Conservation (phyloP, 2,329 filamentous ascomycete species). For the Cercospora citrullina region DNA sequence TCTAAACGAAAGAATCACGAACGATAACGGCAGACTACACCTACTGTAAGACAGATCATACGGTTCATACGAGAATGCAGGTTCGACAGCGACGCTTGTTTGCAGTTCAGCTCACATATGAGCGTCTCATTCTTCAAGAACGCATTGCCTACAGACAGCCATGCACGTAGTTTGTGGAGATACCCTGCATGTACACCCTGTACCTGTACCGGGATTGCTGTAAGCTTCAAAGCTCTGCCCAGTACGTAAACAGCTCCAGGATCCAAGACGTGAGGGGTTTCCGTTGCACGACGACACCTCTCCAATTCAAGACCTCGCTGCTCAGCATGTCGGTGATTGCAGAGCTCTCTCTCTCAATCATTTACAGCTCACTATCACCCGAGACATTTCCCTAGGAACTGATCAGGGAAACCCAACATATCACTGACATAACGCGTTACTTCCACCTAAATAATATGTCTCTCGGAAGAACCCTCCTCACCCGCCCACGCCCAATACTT, state of each 20-base stretch:
- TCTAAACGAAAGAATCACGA: slow-evolving; percentile 44
- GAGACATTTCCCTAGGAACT: neutral
- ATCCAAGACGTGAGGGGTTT: neutral
- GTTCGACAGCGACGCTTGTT: too few relatives aligned
- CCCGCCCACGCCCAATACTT: neutral
- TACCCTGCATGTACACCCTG: neutral
- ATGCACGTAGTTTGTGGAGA: neutral
- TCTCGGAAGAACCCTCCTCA: neutral
- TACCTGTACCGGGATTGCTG: neutral
- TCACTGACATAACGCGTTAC: neutral
- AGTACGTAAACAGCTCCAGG: slow-evolving; percentile 11
- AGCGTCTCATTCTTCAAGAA: too few relatives aligned
- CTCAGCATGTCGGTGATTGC: neutral
- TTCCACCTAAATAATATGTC: neutral
- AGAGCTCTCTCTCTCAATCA: too few relatives aligned
- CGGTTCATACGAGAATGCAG: neutral
- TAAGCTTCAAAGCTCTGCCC: neutral
- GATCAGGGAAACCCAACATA: too few relatives aligned
- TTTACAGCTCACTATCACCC: neutral
- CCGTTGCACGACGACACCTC: slow-evolving; percentile 2
- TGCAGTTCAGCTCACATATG: too few relatives aligned
- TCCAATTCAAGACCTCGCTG: neutral
- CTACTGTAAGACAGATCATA: slow-evolving; percentile 29
- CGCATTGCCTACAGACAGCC: neutral
- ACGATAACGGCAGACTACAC: slow-evolving; percentile 41